Evolutionary conservation across 2,329 filamentous ascomycete genomes (phyloP).

Genomic region (Talaromyces sp.): DNA sequence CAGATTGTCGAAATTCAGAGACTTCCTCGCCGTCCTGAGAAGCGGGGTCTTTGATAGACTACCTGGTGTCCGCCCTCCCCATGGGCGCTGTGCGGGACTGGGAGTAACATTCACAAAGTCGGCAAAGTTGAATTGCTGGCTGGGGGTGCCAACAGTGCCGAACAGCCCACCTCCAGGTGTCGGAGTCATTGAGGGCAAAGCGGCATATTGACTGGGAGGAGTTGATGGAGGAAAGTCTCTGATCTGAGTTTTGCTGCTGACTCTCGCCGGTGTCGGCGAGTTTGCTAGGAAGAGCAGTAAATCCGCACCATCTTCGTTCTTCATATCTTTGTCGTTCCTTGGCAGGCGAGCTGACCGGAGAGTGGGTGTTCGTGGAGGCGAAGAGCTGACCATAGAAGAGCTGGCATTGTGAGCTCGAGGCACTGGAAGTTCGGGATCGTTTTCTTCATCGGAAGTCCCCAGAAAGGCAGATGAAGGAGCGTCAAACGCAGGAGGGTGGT

Average conservation of each 20-base stretch:
- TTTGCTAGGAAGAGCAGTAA: slow-evolving; percentile 80
- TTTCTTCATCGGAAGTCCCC: slow-evolving; percentile 63
- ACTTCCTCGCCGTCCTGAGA: slow-evolving; percentile 66
- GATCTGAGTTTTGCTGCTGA: slow-evolving; percentile 45
- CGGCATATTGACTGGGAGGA: slow-evolving; percentile 64
- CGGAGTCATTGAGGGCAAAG: slow-evolving; percentile 50
- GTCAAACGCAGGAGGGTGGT: slow-evolving; percentile 70
- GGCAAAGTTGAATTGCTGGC: slow-evolving; percentile 84
- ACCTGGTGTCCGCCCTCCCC: slow-evolving; percentile 59
- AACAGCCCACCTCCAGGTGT: slow-evolving; percentile 69
- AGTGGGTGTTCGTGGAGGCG: slow-evolving; percentile 79
- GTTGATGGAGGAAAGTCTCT: slow-evolving; percentile 65
- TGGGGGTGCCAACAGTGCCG: slow-evolving; percentile 72
- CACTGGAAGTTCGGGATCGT: slow-evolving; percentile 74
- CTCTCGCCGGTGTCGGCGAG: slow-evolving; percentile 79
- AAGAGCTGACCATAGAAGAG: slow-evolving; percentile 64
- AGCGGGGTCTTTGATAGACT: slow-evolving; percentile 64
- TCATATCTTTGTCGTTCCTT: slow-evolving; percentile 50
- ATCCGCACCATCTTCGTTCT: slow-evolving; percentile 77
- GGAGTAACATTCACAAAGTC: slow-evolving; percentile 98
- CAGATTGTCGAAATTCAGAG: slow-evolving; percentile 80
- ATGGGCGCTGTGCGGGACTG: slow-evolving; percentile 84
- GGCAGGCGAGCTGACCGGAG: slow-evolving; percentile 54
- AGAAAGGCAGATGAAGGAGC: slow-evolving; percentile 58
- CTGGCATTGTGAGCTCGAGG: slow-evolving; percentile 36